These are phyloP conservation scores for Candida glucosophila DNA, from an alignment of 1,139 yeast genomes.

Conservation along the genomic window DNA sequence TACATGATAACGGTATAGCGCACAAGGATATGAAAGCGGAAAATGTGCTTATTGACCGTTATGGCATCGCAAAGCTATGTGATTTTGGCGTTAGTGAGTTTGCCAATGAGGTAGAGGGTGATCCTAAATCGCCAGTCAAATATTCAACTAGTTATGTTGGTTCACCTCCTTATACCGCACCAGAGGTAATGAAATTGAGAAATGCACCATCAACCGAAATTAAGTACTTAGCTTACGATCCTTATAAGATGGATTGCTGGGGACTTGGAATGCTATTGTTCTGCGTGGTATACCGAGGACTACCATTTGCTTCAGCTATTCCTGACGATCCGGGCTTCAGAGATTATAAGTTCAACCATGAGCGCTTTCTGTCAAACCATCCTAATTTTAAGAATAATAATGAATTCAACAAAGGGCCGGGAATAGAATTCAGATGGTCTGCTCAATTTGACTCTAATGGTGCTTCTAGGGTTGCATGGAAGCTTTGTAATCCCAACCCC, in stretches of 20 bases:
- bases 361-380: slow-evolving; percentile 39
- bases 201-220: slow-evolving; percentile 26
- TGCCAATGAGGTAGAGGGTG: slow-evolving; percentile 50
- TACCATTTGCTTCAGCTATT: slow-evolving; percentile 52
- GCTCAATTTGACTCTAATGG: slow-evolving; percentile 49
- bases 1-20: slow-evolving; percentile 51
- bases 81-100: slow-evolving; percentile 71
- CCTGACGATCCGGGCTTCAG: slow-evolving; percentile 46
- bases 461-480: slow-evolving; percentile 67
- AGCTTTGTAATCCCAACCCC: slow-evolving; percentile 58
- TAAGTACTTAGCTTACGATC: slow-evolving; percentile 47
- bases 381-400: slow-evolving; percentile 46
- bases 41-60: slow-evolving; percentile 44
- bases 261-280: slow-evolving; percentile 61
- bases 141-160: slow-evolving; percentile 50
- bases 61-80: slow-evolving; percentile 60
- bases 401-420: slow-evolving; percentile 48
- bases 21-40: slow-evolving; percentile 66
- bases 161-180: slow-evolving; percentile 75
- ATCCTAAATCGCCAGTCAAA: slow-evolving; percentile 40
- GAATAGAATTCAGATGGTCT: slow-evolving; percentile 59
- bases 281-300: slow-evolving; percentile 48
- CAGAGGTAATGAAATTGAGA: slow-evolving; percentile 57
- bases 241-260: slow-evolving; percentile 66
- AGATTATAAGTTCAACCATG: slow-evolving; percentile 48